phyloP scores from a whole-genome alignment of 352 stramenopile genomes.

The Sclerospora graminicola region DNA sequence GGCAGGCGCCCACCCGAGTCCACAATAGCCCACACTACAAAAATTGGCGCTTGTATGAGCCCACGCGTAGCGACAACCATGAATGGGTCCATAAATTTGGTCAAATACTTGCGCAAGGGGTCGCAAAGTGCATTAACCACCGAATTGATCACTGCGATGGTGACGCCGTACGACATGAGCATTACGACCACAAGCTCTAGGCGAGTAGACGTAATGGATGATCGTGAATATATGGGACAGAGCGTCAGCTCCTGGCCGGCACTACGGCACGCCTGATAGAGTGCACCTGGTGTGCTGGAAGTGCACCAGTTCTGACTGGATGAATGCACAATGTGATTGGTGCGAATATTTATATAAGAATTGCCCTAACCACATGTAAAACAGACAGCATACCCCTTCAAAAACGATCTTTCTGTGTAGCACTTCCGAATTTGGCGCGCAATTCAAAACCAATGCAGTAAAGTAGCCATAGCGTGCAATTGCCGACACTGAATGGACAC shows the following conservation, averaged over 20 bases:
- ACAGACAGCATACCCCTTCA: too few species aligned
- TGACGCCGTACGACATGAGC: conserved; percentile 55
- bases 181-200: conserved; percentile 9
- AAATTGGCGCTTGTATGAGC: conserved; percentile 60
- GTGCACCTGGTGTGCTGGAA: background rate
- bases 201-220: background rate
- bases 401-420: too few species aligned
- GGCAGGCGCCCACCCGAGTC: conserved; percentile 43
- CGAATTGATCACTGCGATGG: conserved; percentile 71
- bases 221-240: background rate
- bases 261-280: background rate
- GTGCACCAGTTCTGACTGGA: too few species aligned
- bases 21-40: conserved; percentile 52
- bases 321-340: too few species aligned
- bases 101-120: conserved; percentile 78
- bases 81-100: conserved; percentile 76
- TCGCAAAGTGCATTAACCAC: conserved; percentile 71
- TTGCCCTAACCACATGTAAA: too few species aligned
- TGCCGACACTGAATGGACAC: too few species aligned
- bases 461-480: too few species aligned
- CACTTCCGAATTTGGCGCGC: too few species aligned
- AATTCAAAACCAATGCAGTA: too few species aligned
- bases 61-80: conserved; percentile 58
- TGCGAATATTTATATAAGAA: too few species aligned
- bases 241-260: background rate